Evolutionary conservation across 371 early-diverging fungal species (phyloP).

Genomic region (Massospora cicadina): DNA sequence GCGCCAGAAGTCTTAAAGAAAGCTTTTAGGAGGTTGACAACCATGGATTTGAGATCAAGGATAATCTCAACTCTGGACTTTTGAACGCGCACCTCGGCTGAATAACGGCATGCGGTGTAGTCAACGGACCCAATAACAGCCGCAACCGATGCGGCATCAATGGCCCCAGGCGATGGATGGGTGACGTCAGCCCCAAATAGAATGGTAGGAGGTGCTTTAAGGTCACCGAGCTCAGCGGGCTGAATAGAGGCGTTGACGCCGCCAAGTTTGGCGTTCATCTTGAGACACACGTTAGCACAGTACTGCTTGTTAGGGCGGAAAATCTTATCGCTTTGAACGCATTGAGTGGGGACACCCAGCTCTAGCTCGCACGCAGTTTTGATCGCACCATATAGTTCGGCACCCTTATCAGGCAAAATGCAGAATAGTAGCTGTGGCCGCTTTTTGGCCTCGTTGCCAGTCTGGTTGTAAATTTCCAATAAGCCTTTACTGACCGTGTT

Average conservation of each 20-base stretch:
- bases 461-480: slow-evolving; percentile 39
- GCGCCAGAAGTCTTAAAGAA: slow-evolving; percentile 47
- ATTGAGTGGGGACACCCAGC: slow-evolving; percentile 81
- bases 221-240: slow-evolving; percentile 28
- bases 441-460: slow-evolving; percentile 49
- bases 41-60: slow-evolving; percentile 59
- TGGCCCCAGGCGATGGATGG: slow-evolving; percentile 61
- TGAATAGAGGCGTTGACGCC: slow-evolving; percentile 47
- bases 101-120: slow-evolving; percentile 61
- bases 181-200: slow-evolving; percentile 92
- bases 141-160: slow-evolving; percentile 65
- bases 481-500: too few species aligned
- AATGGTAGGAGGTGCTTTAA: slow-evolving; percentile 59
- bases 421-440: slow-evolving; percentile 62
- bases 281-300: slow-evolving; percentile 57
- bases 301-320: slow-evolving; percentile 41
- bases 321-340: slow-evolving; percentile 64
- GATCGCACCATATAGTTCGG: slow-evolving; percentile 77
- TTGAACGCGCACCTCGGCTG: slow-evolving; percentile 68
- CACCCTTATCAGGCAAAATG: slow-evolving; percentile 71
- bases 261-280: slow-evolving; percentile 79
- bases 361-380: slow-evolving; percentile 87
- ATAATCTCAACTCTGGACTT: slow-evolving; percentile 74
- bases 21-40: slow-evolving; percentile 59
- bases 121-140: slow-evolving; percentile 77